Evolutionary conservation across 257 asterid species (phyloP), one percentile per base, ranked within the genome.

Genomic region (Mentha longifolia): DNA sequence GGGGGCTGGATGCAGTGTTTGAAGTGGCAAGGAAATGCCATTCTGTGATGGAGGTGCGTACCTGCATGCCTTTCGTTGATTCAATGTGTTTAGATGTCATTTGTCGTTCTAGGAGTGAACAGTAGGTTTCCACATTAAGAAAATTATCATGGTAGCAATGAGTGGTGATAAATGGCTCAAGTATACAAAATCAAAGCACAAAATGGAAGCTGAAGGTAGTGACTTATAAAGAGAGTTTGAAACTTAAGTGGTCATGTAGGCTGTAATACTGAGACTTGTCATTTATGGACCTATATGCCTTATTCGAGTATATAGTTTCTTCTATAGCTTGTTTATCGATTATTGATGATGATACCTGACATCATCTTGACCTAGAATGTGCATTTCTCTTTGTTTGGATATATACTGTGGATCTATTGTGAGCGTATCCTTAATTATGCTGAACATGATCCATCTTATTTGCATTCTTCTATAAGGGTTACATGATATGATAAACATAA

Each of bases 1-100:
- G 96, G 72, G 96, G 95, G 83, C 92, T 90, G 68, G 86, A 88
- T 81, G 96, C 91, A 7, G 91, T 87, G 57, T 90, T 90, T 78
- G 96, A 80, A 73, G 87, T 87, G 77, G 87, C 91, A 10, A 90
- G 95, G 72, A 86, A 77, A 70, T 84, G 92, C 62, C 88, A 90
- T 80, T 82, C 79, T 25, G 64, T 69, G 52, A 79, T 90, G 85
- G 95, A 87, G 95, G 96, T 89, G 78, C 75, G 90, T 55, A 52
- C 81, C 41, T 72, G 70, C 75, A 71, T 76, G 74, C 71, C 80
- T 68, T 74, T 85, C 71, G 69, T 66, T 42, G 28, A 41, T 39
- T 64, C 20, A 30, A 16, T 39, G 35, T 59, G 65, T 6, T 70
- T 39, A 25, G 47, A 14, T 61, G 43, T 11, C 37, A 14, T 70